phyloP scores from a whole-genome alignment of 805 yeast genomes.

The Saccharomyces kudriavzevii region DNA sequence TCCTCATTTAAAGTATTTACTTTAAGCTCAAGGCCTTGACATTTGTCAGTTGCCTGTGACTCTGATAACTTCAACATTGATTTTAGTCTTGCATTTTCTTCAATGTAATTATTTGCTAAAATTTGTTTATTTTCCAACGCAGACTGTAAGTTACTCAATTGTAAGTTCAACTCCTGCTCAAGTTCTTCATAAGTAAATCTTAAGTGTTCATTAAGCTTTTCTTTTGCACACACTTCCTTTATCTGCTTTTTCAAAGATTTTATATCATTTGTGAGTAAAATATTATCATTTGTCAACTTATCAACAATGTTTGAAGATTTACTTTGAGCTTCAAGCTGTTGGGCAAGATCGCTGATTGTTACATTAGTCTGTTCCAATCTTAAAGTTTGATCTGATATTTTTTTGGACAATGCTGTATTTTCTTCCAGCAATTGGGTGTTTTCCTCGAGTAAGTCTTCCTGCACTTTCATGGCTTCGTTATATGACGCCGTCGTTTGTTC shows the following conservation, averaged over 20 bases:
- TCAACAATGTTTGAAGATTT: conserved; percentile 31
- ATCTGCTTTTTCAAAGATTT: conserved; percentile 32
- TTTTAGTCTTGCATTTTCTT: neutral
- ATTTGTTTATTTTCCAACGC: neutral
- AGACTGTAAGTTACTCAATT: neutral
- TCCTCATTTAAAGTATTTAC: neutral
- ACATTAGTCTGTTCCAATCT: conserved; percentile 11
- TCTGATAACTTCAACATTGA: neutral
- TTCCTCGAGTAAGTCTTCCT: conserved; percentile 7
- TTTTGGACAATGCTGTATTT: neutral
- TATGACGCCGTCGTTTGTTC: conserved; percentile 4
- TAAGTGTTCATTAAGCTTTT: neutral
- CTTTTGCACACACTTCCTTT: conserved; percentile 29
- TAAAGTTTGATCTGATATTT: neutral
- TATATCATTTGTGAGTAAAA: conserved; percentile 31
- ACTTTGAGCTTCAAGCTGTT: conserved; percentile 22
- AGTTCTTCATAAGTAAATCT: neutral
- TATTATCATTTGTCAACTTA: conserved; percentile 31
- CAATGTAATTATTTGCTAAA: neutral
- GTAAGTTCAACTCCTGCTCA: neutral
- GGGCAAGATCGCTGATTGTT: conserved; percentile 21
- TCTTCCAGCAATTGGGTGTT: conserved; percentile 5
- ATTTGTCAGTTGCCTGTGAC: neutral
- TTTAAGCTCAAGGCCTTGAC: neutral
- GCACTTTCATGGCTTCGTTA: conserved; percentile 3